phyloP scores from a whole-genome alignment of 257 asterid genomes.

The Solanum megistacrolobum region DNA sequence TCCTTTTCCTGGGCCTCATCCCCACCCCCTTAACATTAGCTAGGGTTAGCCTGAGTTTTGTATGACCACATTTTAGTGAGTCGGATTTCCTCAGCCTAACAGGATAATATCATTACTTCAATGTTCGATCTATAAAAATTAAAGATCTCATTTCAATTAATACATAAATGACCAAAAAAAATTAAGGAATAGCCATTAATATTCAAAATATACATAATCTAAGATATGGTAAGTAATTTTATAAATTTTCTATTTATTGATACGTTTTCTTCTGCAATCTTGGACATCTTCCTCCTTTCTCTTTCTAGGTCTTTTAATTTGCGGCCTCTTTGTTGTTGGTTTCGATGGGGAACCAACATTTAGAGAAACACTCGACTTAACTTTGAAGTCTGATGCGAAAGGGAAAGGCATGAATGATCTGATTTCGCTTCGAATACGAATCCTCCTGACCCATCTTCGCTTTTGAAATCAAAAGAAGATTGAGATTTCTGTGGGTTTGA shows the following conservation, averaged over 20 bases:
- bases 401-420: not conserved
- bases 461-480: not conserved
- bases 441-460: not conserved
- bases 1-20: not conserved
- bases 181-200: not conserved
- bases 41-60: not conserved
- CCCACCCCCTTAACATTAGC: not conserved
- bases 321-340: not conserved
- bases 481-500: not conserved
- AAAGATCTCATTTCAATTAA: not conserved
- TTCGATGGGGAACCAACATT: not conserved
- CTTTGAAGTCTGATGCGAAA: not conserved
- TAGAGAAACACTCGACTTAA: not conserved
- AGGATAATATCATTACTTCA: no score
- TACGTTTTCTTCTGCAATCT: not conserved
- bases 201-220: not conserved
- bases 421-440: no score
- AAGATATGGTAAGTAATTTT: not conserved
- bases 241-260: no score
- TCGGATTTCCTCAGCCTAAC: no score
- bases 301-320: not conserved
- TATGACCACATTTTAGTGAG: not conserved
- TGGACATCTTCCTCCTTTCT: not conserved
- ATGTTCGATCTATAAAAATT: no score
- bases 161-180: not conserved